Evolutionary conservation across 2,329 filamentous ascomycete genomes (phyloP).

Genomic region (Sarocladium strictum): DNA sequence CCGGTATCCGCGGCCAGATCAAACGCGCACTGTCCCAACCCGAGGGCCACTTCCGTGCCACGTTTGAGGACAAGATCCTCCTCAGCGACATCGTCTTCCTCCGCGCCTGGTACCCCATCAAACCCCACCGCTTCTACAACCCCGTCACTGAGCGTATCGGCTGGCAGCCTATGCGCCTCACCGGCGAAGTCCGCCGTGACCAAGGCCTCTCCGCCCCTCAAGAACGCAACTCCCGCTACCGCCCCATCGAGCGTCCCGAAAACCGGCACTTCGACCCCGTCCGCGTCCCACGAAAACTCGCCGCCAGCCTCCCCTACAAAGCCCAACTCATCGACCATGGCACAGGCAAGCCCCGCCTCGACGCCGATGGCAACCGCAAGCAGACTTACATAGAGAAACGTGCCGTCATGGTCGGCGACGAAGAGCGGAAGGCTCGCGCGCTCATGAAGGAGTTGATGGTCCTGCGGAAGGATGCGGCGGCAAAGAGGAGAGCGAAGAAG

Average conservation of each 20-base stretch:
- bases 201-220: constrained; percentile 70
- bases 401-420: constrained; percentile 76
- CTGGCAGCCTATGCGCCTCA: constrained; percentile 92
- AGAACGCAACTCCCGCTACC: constrained; percentile 81
- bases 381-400: constrained; percentile 96
- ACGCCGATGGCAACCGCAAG: constrained; percentile 52
- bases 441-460: constrained; percentile 92
- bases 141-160: constrained; percentile 88
- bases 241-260: constrained; percentile 52
- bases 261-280: constrained; percentile 74
- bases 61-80: constrained; percentile 97
- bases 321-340: constrained; percentile 67
- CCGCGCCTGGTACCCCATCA: constrained; percentile 93
- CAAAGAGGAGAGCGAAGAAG: constrained; percentile 78
- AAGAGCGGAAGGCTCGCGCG: constrained; percentile 84
- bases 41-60: constrained; percentile 92
- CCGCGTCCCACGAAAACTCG: constrained; percentile 70
- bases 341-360: neutral
- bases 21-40: constrained; percentile 91
- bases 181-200: constrained; percentile 80
- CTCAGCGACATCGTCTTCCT: constrained; percentile 96
- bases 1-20: constrained; percentile 92
- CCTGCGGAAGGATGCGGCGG: constrained; percentile 82
- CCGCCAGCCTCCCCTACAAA: constrained; percentile 83
- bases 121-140: constrained; percentile 95